These are phyloP conservation scores for Trichoderma atrobrunneum DNA, from an alignment of 2,329 filamentous ascomycete species.

Conservation along the genomic window DNA sequence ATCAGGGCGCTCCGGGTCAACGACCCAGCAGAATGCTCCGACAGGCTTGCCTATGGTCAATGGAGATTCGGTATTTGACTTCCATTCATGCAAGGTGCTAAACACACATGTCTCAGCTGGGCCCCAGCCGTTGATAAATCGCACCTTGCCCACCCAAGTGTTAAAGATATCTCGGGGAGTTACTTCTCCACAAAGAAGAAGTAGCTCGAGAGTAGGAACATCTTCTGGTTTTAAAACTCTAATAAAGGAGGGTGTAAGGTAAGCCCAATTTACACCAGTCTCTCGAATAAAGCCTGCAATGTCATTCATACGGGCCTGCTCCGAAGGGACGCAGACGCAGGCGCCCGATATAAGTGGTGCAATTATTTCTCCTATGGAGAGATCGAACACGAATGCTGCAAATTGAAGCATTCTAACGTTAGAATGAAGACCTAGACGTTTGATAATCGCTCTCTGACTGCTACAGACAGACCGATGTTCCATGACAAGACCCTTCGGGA, in stretches of 20 bases:
- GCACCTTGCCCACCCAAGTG: slow-evolving; percentile 15
- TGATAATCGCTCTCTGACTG: slow-evolving; percentile 3
- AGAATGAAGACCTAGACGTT: not conserved
- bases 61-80: not conserved
- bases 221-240: not conserved
- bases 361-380: slow-evolving; percentile 11
- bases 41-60: slow-evolving; percentile 14
- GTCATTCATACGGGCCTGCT: not conserved
- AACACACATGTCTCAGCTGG: slow-evolving; percentile 21
- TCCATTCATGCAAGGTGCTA: slow-evolving; percentile 18
- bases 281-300: slow-evolving; percentile 10
- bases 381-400: slow-evolving; percentile 9
- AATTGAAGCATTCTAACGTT: slow-evolving; percentile 12
- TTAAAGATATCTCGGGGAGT: slow-evolving; percentile 14
- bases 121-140: slow-evolving; percentile 23
- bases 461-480: slow-evolving; percentile 22
- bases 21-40: slow-evolving; percentile 14
- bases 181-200: slow-evolving; percentile 21
- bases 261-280: slow-evolving; percentile 8
- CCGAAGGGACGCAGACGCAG: slow-evolving; percentile 10
- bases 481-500: slow-evolving; percentile 26
- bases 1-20: not conserved
- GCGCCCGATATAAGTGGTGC: slow-evolving; percentile 12
- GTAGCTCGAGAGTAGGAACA: slow-evolving; percentile 10
- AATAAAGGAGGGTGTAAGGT: not conserved